These are phyloP conservation scores for Colletotrichum melonis DNA, from an alignment of 2,329 filamentous ascomycete genomes.

Conservation along the genomic window DNA sequence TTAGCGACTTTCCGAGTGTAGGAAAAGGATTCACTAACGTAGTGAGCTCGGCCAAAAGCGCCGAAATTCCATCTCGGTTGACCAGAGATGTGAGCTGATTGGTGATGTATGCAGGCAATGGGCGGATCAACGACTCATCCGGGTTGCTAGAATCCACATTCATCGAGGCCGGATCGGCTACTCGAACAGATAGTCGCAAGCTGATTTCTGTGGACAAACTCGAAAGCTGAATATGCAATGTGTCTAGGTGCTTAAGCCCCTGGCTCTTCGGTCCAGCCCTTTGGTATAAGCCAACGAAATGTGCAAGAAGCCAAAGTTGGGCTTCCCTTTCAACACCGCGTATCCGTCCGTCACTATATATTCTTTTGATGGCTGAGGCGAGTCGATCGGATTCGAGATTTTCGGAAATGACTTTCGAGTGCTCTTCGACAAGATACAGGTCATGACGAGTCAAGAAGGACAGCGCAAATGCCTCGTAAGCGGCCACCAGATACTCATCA, in stretches of 20 bases:
- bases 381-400: conserved; percentile 53
- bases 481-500: conserved; percentile 28
- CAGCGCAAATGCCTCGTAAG: conserved; percentile 51
- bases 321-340: conserved; percentile 48
- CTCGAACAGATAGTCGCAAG: conserved; percentile 49
- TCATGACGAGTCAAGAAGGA: conserved; percentile 50
- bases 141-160: conserved; percentile 21
- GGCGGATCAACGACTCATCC: conserved; percentile 45
- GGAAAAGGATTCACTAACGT: conserved; percentile 2
- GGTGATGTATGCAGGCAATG: conserved; percentile 68
- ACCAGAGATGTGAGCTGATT: conserved; percentile 77
- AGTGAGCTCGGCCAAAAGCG: conserved; percentile 56
- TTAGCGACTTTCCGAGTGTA: background rate
- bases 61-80: conserved; percentile 79
- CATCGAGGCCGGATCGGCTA: conserved; percentile 12
- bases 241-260: conserved; percentile 58
- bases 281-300: conserved; percentile 70
- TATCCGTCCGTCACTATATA: conserved; percentile 44
- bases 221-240: conserved; percentile 66
- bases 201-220: conserved; percentile 63
- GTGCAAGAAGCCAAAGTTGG: conserved; percentile 74
- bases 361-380: conserved; percentile 53
- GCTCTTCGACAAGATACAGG: conserved; percentile 54
- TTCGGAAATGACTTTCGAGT: conserved; percentile 49
- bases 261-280: conserved; percentile 47